Evolutionary conservation across 2,329 filamentous ascomycete species (phyloP), one percentile per base, ranked within the genome.

Genomic region (Aspergillus sp.): DNA sequence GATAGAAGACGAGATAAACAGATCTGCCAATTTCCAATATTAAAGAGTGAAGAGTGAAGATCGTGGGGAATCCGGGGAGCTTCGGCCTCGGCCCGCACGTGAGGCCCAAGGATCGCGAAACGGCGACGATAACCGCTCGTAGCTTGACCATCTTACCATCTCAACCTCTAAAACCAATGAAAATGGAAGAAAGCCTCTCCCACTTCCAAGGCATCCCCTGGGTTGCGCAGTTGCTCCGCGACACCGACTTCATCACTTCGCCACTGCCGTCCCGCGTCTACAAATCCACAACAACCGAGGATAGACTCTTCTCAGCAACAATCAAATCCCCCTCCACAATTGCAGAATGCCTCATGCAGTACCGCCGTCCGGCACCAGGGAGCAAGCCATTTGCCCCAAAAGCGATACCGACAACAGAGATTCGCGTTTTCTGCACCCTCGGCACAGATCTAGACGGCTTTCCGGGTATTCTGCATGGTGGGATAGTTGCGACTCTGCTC

Each of bases 401-500:
- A 13, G 51, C 51, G 5, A 58, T 54, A 12, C 51, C 39, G 4
- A 54, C 56, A 5, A 53, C 57, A 20, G 64, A 70, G 51, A 20
- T 70, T 6, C 66, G 67, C 24, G 60, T 65, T 17, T 68, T 71
- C 62, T 67, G 65, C 56, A 64, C 63, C 24, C 64, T 71, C 37
- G 69, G 69, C 15, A 50, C 50, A 4, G 66, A 62, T 8, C 40
- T 71, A 41, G 69, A 68, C 24, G 68, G 68, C 17, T 66, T 67
- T 33, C 65, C 68, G 1, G 59, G 62, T 13, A 57, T 68, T 1
- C 56, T 71, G 9, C 69, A 71, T 46, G 69, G 69, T 39, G 69
- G 69, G 9, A 64, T 70, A 24, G 61, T 66, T 4, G 64, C 65
- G 7, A 63, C 64, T 4, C 48, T 71, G 6, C 51, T 71, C 13